Base-by-base conservation (phyloP, 345 rosid genomes). In the Eucalyptus fibrosa region DNA sequence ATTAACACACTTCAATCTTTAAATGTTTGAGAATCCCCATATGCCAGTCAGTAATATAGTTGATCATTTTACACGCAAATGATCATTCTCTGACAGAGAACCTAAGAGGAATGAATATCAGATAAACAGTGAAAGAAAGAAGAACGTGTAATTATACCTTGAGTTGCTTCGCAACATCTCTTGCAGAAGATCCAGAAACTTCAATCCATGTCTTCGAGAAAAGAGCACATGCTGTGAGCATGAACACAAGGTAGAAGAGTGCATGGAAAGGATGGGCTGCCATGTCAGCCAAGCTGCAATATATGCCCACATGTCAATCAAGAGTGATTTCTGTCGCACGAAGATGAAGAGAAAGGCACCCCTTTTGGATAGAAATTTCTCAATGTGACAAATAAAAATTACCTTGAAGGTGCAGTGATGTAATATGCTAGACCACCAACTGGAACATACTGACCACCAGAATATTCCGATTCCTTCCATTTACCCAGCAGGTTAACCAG, bases 151-250 rank as follows among this genome's bases (percentile, higher is more conserved):
- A 37, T 69, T 19, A 44, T 89, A 89, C 90, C 88, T 95, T 96
- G 72, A 96, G 97, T 93, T 96, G 99, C 94, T 95, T 96, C 60
- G 99, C 98, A 65, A 96, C 98, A 88, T 96, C 98, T 91, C 86
- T 93, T 4, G 99, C 98, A 62, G 99, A 96, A 56, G 98, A 96
- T 49, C 99, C 99, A 40, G 98, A 96, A 86, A 96, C 97, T 91
- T 96, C 99, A 91, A 96, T 96, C 99, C 98, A 96, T 62, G 99
- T 95, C 90, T 96, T 96, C 51, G 99, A 96, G 94, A 96, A 96
- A 51, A 96, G 94, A 28, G 99, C 98, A 90, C 99, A 96, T 3
- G 99, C 98, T 6, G 96, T 91, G 83, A 96, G 89, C 97, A 96
- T 96, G 90, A 96, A 96, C 53, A 96, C 96, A 1, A 96, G 92